Evolutionary conservation across 495 filamentous ascomycete genomes (phyloP).

Genomic region (Geopyxis carbonaria): DNA sequence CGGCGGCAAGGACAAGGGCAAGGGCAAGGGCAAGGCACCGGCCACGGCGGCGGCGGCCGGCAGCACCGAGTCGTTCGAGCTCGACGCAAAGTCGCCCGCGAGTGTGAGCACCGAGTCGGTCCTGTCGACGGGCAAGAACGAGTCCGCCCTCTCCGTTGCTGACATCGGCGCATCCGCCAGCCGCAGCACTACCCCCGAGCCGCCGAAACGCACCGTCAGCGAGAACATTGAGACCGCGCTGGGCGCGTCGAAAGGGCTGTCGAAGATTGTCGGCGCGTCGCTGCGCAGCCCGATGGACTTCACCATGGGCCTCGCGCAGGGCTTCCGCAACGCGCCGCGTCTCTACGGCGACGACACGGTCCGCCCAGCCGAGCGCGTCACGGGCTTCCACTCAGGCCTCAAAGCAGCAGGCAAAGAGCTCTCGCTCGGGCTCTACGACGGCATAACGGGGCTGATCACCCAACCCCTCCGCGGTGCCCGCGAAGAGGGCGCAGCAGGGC

Average conservation of each 20-base stretch:
- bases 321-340: conserved; percentile 67
- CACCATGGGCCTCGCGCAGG: conserved; percentile 53
- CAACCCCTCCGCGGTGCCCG: conserved; percentile 48
- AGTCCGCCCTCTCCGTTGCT: no score
- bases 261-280: conserved; percentile 49
- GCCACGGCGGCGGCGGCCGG: conserved; percentile 4
- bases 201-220: not conserved
- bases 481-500: conserved; percentile 40
- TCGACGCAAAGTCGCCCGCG: no score
- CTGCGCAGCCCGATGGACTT: conserved; percentile 54
- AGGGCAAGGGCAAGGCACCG: conserved; percentile 10
- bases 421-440: conserved; percentile 53
- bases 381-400: conserved; percentile 49
- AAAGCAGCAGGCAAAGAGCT: conserved; percentile 52
- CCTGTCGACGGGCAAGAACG: no score
- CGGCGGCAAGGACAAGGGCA: conserved; percentile 20
- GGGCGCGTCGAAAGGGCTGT: conserved; percentile 43
- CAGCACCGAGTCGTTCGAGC: no score
- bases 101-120: no score
- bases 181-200: not conserved
- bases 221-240: conserved; percentile 36
- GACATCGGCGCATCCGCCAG: not conserved
- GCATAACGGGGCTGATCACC: conserved; percentile 49
- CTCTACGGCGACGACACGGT: conserved; percentile 54
- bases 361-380: conserved; percentile 38